Percentiles rank a stretch among this genome's conserved stretches.
Conservation (phyloP, 202 grass and related monocot species). For the Eragrostis tef region DNA sequence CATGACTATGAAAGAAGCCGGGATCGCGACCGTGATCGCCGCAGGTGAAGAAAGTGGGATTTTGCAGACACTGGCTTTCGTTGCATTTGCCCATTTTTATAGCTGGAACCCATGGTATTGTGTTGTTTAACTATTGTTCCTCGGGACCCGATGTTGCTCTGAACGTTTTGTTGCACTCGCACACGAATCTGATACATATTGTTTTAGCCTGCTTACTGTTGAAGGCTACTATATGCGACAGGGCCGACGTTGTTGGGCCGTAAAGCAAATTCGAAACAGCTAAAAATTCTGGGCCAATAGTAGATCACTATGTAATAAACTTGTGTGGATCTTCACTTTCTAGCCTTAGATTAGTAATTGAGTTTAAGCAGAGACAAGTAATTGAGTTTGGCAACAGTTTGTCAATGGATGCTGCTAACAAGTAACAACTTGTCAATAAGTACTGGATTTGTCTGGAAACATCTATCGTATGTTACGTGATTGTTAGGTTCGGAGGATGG, state of each 20-base stretch:
- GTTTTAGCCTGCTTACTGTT: neutral
- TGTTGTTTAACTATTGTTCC: neutral
- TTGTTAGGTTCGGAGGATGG: neutral
- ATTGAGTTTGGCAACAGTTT: no score
- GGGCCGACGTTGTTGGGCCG: neutral
- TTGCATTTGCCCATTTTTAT: neutral
- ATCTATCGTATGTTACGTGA: neutral
- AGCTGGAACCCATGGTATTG: neutral
- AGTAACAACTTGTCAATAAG: neutral
- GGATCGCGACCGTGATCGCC: constrained; percentile 52
- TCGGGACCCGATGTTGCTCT: neutral
- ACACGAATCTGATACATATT: neutral
- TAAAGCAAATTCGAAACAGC: neutral
- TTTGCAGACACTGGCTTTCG: neutral
- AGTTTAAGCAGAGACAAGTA: no score
- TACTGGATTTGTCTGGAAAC: neutral
- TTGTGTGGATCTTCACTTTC: neutral
- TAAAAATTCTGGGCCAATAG: neutral
- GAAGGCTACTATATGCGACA: neutral
- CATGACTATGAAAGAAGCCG: constrained; percentile 44
- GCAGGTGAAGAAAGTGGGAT: constrained; percentile 29
- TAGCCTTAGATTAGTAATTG: neutral
- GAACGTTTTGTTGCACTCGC: neutral
- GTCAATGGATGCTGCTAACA: neutral
- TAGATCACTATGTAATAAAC: neutral